Conservation (phyloP, 768 basidiomycete genomes). For the Daedaleopsis nitida region DNA sequence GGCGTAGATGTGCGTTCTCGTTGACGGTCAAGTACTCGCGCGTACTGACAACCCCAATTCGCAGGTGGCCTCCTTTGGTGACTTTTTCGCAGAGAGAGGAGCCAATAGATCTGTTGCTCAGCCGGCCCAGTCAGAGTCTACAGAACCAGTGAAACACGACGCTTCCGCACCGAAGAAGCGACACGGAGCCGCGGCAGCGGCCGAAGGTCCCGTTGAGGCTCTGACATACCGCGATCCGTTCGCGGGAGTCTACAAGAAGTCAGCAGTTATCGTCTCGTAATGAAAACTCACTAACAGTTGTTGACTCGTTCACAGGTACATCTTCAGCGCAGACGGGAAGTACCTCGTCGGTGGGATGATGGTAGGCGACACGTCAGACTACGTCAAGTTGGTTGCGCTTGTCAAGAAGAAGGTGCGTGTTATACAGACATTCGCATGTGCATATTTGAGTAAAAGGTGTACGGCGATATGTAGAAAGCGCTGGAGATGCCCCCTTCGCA, state of each 20-base stretch:
- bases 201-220: constrained; percentile 51
- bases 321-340: constrained; percentile 72
- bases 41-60: not conserved
- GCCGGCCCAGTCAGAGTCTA: not conserved
- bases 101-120: not conserved
- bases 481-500: constrained; percentile 65
- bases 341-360: constrained; percentile 77
- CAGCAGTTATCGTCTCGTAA: constrained; percentile 8
- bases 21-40: not conserved
- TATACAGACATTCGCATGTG: not conserved
- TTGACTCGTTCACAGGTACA: constrained; percentile 41
- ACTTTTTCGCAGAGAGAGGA: constrained; percentile 65
- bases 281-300: not conserved
- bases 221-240: constrained; percentile 76
- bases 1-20: constrained; percentile 48
- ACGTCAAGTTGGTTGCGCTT: constrained; percentile 67
- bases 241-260: constrained; percentile 70
- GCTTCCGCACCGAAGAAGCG: constrained; percentile 28
- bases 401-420: constrained; percentile 64
- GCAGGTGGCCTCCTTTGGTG: constrained; percentile 69
- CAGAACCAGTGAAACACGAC: constrained; percentile 14
- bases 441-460: not conserved
- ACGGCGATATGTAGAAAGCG: constrained; percentile 49
- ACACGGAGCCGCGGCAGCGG: constrained; percentile 24
- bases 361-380: constrained; percentile 74